Base-by-base conservation (phyloP, 257 asterid species). In the Scutellaria barbata region DNA sequence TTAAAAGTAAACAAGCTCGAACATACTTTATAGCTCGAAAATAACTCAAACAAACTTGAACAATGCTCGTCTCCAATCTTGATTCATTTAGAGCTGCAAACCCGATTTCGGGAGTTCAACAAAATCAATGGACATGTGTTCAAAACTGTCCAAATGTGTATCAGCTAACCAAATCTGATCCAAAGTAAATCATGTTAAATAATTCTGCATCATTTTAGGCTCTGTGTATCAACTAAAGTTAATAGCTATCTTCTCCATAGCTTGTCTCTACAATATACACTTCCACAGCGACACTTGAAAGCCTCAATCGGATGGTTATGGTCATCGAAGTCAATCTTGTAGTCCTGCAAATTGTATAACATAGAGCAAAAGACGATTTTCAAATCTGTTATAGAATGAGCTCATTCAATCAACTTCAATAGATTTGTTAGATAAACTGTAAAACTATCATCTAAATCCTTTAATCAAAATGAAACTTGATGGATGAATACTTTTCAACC, bases 211-310 rank as follows among this genome's bases (percentile, higher is more conserved):
- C 59, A 35, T 11, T 57, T 30, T 6, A 22, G 17, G 9, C 51
- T 8, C 13, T 68, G 11, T 42, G 6, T 2, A 30, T 30, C 35
- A 30, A 22, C 25, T 22, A 22, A 22, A 22, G 25, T 2, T 1
- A 22, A 30, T 30, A 30, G 18, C 18, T 8, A 56, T 42, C 45
- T 62, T 57, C 10, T 33, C 13, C 11, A 30, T 47, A 43, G 37
- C 17, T 4, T 73, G 68, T 66, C 84, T 62, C 91, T 82, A 58
- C 96, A 89, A 47, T 12, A 22, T 46, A 9, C 9, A 68, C 96
- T 89, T 75, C 89, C 87, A 48, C 96, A 87, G n/a, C 51, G 51
- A 76, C 93, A 89, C 18, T 54, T 33, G 73, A 89, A 89, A 20
- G 96, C 96, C 72, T 82, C 46, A 41, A 87, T 65, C 8, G 89